Percentiles rank a stretch among this genome's conserved stretches.
Evolutionary conservation across 2,329 filamentous ascomycete genomes (phyloP).

Genomic region (Alternaria angustiovoidea): DNA sequence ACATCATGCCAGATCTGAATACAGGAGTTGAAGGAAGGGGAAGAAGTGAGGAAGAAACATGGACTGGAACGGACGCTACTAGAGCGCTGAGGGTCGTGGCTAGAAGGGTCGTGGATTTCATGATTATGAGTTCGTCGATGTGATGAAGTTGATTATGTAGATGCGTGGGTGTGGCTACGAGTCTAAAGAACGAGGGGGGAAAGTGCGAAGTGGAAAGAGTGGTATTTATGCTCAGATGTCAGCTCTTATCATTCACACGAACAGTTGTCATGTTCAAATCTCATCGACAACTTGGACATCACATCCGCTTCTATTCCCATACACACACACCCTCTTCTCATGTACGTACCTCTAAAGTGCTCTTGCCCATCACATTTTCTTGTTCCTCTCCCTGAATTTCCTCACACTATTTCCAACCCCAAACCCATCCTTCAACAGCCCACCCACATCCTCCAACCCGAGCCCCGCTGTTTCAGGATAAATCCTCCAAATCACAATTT

Average conservation of each 20-base stretch:
- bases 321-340: neutral
- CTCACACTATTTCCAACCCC: constrained; percentile 59
- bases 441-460: constrained; percentile 80
- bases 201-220: neutral
- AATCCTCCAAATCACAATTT: constrained; percentile 72
- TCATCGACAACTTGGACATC: neutral
- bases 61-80: neutral
- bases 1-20: neutral
- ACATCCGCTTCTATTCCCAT: neutral
- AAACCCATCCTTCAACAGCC: constrained; percentile 75
- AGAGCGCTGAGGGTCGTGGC: neutral
- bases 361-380: neutral
- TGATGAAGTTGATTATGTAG: neutral
- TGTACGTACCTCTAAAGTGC: neutral
- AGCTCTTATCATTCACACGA: neutral
- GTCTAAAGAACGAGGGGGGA: neutral
- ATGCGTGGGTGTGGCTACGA: neutral
- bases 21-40: neutral
- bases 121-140: neutral
- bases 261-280: neutral
- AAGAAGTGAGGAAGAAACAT: neutral
- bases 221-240: neutral
- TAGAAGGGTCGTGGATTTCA: neutral
- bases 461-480: constrained; percentile 89
- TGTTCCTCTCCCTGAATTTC: constrained; percentile 23